Evolutionary conservation across 179 eudicot species (phyloP).

Genomic region (Pouteria campechiana): DNA sequence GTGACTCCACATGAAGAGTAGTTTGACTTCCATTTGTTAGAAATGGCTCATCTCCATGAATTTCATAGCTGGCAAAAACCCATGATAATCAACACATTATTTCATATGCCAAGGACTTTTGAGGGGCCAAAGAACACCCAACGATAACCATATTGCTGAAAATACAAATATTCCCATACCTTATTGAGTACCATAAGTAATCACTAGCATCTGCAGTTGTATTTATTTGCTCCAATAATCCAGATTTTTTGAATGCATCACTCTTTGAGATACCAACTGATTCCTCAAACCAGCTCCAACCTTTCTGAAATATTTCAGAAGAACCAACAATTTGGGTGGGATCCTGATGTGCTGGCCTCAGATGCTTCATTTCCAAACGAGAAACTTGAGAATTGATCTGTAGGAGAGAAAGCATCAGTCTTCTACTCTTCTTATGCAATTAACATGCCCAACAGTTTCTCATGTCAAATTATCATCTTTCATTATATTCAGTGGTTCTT

Average conservation of each 20-base stretch:
- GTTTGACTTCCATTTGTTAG: slow-evolving; percentile 63
- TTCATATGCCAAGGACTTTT: background rate
- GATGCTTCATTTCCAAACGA: slow-evolving; percentile 33
- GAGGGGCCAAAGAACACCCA: background rate
- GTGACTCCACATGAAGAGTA: slow-evolving; percentile 67
- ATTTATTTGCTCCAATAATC: slow-evolving; percentile 76
- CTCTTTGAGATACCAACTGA: slow-evolving; percentile 75
- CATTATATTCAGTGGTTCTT: too few species aligned
- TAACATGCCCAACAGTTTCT: too few species aligned
- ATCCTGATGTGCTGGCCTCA: slow-evolving; percentile 31
- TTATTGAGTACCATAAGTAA: slow-evolving; percentile 86
- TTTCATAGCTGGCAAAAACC: slow-evolving; percentile 31
- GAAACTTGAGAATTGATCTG: slow-evolving; percentile 93
- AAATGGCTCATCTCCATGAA: slow-evolving; percentile 49
- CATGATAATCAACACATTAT: background rate
- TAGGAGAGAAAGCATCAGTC: slow-evolving; percentile 2
- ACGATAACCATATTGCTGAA: background rate
- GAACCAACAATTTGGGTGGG: slow-evolving; percentile 25
- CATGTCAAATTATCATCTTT: too few species aligned
- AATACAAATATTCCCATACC: slow-evolving; percentile 29
- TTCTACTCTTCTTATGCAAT: too few species aligned
- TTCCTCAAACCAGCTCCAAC: slow-evolving; percentile 79
- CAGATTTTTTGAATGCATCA: slow-evolving; percentile 40
- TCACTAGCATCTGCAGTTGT: slow-evolving; percentile 91
- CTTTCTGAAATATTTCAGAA: slow-evolving; percentile 27